phyloP scores from a whole-genome alignment of 2,329 filamentous ascomycete species.

The Hypomyces rosellus region DNA sequence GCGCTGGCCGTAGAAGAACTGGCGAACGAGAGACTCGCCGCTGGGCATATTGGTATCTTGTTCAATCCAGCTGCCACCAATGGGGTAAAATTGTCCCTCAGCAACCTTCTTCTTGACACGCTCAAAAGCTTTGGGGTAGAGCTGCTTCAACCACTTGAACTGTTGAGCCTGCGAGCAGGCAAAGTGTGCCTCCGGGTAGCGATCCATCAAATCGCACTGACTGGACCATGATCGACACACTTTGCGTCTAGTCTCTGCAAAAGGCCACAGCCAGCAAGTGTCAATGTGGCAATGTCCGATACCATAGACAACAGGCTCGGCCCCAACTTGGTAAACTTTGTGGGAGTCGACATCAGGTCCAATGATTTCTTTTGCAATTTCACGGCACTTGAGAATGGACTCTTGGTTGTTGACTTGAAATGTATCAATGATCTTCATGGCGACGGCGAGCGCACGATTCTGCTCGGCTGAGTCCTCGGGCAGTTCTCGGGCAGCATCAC shows the following conservation, averaged over 20 bases:
- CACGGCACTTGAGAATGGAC: constrained; percentile 70
- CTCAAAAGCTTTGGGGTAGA: constrained; percentile 84
- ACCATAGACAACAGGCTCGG: constrained; percentile 71
- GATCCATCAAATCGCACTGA: constrained; percentile 91
- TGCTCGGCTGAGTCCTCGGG: constrained; percentile 82
- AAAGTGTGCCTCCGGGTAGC: constrained; percentile 91
- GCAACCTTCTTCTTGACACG: constrained; percentile 88
- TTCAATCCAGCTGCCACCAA: constrained; percentile 97
- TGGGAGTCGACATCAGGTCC: constrained; percentile 75
- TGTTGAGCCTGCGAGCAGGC: constrained; percentile 92
- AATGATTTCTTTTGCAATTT: constrained; percentile 77
- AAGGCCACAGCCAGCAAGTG: constrained; percentile 98
- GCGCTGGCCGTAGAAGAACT: constrained; percentile 92
- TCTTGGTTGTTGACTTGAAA: constrained; percentile 77
- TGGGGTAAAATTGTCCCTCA: constrained; percentile 85
- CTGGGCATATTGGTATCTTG: constrained; percentile 97
- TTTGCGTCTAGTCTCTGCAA: constrained; percentile 95
- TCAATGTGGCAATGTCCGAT: constrained; percentile 98
- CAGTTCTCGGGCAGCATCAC: constrained; percentile 87
- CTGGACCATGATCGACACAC: constrained; percentile 94
- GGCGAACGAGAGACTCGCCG: constrained; percentile 86
- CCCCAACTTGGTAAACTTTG: constrained; percentile 73
- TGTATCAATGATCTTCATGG: constrained; percentile 81
- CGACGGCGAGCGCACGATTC: constrained; percentile 76
- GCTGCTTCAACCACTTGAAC: constrained; percentile 91